Evolutionary conservation across 768 basidiomycete species (phyloP).

Genomic region (Leucocoprinus leucothites): DNA sequence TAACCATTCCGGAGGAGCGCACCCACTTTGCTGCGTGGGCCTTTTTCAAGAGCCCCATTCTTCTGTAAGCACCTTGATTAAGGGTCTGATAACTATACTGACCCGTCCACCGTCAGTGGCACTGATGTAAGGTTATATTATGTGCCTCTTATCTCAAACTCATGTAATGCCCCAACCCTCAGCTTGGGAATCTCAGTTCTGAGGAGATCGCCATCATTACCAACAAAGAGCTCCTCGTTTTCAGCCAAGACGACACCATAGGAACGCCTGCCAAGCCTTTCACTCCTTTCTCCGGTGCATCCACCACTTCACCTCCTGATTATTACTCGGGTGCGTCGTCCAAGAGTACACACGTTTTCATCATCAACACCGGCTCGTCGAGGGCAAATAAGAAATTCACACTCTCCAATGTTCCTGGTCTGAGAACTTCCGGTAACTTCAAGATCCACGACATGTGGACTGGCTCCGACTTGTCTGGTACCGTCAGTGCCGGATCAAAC

Average conservation of each 20-base stretch:
- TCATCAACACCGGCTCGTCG: conserved; percentile 43
- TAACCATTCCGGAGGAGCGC: conserved; percentile 47
- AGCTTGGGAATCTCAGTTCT: conserved; percentile 39
- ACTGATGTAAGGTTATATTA: conserved; percentile 32
- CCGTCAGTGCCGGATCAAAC: conserved; percentile 27
- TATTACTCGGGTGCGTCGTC: conserved; percentile 48
- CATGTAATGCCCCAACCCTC: conserved; percentile 6
- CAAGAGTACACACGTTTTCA: conserved; percentile 52
- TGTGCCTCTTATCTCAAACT: not conserved
- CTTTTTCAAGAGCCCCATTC: conserved; percentile 56
- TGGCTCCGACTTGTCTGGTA: conserved; percentile 38
- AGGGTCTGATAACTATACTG: not conserved
- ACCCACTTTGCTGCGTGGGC: conserved; percentile 59
- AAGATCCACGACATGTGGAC: conserved; percentile 57
- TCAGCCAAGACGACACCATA: conserved; percentile 46
- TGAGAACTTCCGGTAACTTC: conserved; percentile 33
- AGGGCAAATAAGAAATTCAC: conserved; percentile 42
- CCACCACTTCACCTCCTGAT: conserved; percentile 45
- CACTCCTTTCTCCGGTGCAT: conserved; percentile 34
- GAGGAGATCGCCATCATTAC: conserved; percentile 47
- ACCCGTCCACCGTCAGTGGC: conserved; percentile 22
- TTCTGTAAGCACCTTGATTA: conserved; percentile 31
- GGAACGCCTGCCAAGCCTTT: conserved; percentile 49
- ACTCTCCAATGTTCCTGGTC: conserved; percentile 44
- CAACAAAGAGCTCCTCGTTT: conserved; percentile 50